Evolutionary conservation across 495 filamentous ascomycete genomes (phyloP).

Genomic region (Mycothermus thermophilus): DNA sequence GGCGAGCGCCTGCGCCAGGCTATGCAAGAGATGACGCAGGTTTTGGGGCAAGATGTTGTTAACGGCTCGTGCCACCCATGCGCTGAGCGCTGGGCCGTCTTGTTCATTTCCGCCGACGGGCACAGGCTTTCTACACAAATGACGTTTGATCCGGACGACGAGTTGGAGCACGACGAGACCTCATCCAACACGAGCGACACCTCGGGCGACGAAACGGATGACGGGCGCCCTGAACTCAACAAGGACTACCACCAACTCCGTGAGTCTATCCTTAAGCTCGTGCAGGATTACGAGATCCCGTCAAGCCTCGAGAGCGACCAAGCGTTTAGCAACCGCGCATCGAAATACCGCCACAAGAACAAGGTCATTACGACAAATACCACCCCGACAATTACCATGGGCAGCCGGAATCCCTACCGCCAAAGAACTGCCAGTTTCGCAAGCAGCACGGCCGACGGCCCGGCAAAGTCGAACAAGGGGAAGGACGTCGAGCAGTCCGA

Average conservation of each 20-base stretch:
- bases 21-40: constrained; percentile 50
- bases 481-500: constrained; percentile 21
- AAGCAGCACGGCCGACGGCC: constrained; percentile 20
- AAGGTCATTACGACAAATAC: constrained; percentile 36
- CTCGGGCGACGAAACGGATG: constrained; percentile 48
- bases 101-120: constrained; percentile 63
- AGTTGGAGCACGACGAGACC: constrained; percentile 47
- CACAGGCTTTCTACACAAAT: constrained; percentile 54
- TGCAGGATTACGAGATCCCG: constrained; percentile 66
- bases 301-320: constrained; percentile 42
- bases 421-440: constrained; percentile 25
- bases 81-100: constrained; percentile 57
- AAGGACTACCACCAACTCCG: constrained; percentile 75
- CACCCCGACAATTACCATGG: too few species aligned
- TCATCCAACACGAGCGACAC: constrained; percentile 45
- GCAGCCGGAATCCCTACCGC: constrained; percentile 43
- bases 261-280: constrained; percentile 65
- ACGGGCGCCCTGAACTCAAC: constrained; percentile 53
- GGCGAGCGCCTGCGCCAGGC: constrained; percentile 41
- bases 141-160: constrained; percentile 55
- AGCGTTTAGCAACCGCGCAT: constrained; percentile 50
- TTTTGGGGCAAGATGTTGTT: constrained; percentile 43
- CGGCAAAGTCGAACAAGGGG: constrained; percentile 17
- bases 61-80: constrained; percentile 56
- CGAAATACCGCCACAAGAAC: constrained; percentile 37